Base-by-base conservation (phyloP, 495 filamentous ascomycete species). In the Hyaloscypha finlandica region DNA sequence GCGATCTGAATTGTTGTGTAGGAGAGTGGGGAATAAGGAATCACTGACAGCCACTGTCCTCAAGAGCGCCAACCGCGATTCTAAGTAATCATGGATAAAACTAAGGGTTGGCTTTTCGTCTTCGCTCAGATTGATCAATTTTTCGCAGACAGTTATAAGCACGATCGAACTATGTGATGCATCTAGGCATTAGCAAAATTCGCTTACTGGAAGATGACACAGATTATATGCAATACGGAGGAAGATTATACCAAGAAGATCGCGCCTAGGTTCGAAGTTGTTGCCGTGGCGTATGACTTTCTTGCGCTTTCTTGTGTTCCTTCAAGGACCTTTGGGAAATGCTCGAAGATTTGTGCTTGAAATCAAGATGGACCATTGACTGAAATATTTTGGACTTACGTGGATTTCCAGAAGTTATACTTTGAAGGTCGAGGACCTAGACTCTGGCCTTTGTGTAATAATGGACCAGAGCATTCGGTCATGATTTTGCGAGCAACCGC, bases 321-420 rank as follows among this genome's bases (percentile, higher is more conserved):
- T 37, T 37, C 35, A 37, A 6, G 35, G 35, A 0, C 35, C 12
- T 12, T 37, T 12, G 35, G 12, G 35, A 37, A 37, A 8, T 8
- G 6, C 35, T 37, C 12, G 3, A 37, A 37, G 12, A 37, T 37
- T 6, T 37, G 35, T 12, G 53, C 8, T 14, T 12, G 53, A 25
- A 29, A 56, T 11, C 20, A 53, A 0, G 53, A 56, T 29, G n/a
- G 19, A 29, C 6, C 2, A 11, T 53, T 53, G 6, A n/a, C 19
- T n/a, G 19, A 32, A 56, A 14, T 54, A 25, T 32, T 25, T 29
- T 48, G 56, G 56, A 79, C 83, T 70, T 76, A 86, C 81, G 83
- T 85, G 35, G 83, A 70, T 64, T 75, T 80, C 84, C 85, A 86
- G 63, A 86, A 86, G 59, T 78, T 79, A 20, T 33, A 76, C 75